A percentile compares a stretch with the other conserved stretches of the same genome.
phyloP scores from a whole-genome alignment of 257 asterid species.

The Nemophila menziesii region DNA sequence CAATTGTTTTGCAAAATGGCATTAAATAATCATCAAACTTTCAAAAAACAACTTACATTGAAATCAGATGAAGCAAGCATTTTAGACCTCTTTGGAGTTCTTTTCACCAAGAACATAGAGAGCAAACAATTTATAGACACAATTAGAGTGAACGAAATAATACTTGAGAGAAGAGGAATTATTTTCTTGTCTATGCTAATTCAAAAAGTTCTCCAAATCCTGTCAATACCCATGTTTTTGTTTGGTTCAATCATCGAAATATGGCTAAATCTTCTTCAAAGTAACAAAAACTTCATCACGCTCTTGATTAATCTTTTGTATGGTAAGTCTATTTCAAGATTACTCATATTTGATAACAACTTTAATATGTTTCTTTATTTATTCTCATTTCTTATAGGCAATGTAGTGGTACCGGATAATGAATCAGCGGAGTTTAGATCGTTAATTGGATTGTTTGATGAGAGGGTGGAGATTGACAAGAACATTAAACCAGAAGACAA shows the following conservation, averaged over 20 bases:
- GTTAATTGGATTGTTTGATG: constrained; percentile 34
- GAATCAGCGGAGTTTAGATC: constrained; percentile 27
- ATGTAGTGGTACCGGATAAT: constrained; percentile 25
- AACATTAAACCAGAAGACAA: constrained; percentile 27
- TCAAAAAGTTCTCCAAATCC: constrained; percentile 14
- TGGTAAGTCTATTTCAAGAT: constrained; percentile 15
- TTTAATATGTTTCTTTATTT: not conserved
- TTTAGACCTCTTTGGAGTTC: constrained; percentile 8
- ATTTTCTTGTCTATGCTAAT: constrained; percentile 15
- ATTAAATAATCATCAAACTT: not conserved
- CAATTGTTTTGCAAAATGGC: not conserved
- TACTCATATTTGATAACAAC: not conserved
- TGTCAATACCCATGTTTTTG: constrained; percentile 1
- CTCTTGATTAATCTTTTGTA: constrained; percentile 20
- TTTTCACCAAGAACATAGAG: constrained; percentile 2
- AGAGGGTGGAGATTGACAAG: constrained; percentile 42
- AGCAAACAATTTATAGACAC: constrained; percentile 10
- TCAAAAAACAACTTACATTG: constrained; percentile 5
- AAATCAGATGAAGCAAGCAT: constrained; percentile 7
- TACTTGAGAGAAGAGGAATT: constrained; percentile 11
- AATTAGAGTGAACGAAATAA: not conserved
- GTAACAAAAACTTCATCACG: constrained; percentile 8
- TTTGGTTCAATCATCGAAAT: constrained; percentile 18
- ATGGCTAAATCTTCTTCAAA: constrained; percentile 23
- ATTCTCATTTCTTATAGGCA: constrained; percentile 20